Percentiles rank a stretch among this genome's conserved stretches.
phyloP scores from a whole-genome alignment of 139 green algal genomes.

The Deuterostichococcus epilithicus region DNA sequence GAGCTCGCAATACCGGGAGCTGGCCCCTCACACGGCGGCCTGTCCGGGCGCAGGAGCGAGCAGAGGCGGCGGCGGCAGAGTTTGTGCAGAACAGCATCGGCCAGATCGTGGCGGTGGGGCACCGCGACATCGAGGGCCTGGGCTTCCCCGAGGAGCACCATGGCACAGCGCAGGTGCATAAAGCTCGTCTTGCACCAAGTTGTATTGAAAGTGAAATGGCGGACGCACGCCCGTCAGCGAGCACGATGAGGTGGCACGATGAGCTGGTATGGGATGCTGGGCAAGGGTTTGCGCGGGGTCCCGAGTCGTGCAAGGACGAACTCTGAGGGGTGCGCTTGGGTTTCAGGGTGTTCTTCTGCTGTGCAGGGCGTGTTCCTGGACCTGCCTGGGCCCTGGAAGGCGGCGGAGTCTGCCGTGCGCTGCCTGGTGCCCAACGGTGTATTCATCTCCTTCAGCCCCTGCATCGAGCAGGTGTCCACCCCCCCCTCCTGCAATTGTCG shows the following conservation, averaged over 20 bases:
- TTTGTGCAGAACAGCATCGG: slow-evolving; percentile 48
- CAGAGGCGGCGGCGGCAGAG: slow-evolving; percentile 46
- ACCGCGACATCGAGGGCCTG: slow-evolving; percentile 78
- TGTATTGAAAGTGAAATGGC: not conserved
- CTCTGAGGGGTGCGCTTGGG: slow-evolving; percentile 42
- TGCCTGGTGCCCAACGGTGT: slow-evolving; percentile 67
- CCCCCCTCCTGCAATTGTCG: not conserved
- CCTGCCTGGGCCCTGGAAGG: slow-evolving; percentile 85
- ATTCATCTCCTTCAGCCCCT: slow-evolving; percentile 95
- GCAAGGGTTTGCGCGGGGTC: slow-evolving; percentile 4
- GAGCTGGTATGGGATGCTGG: no score
- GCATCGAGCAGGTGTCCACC: slow-evolving; percentile 87
- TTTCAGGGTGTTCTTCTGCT: not conserved
- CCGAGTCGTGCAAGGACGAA: no score
- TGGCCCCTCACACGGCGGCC: no score
- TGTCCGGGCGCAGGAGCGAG: slow-evolving; percentile 1
- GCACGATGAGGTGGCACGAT: no score
- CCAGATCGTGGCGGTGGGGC: slow-evolving; percentile 42
- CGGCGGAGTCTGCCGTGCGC: slow-evolving; percentile 52
- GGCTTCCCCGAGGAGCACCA: slow-evolving; percentile 77
- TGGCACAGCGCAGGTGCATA: slow-evolving; percentile 31
- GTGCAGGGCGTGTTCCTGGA: slow-evolving; percentile 86
- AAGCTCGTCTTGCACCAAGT: no score
- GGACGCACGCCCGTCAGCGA: no score
- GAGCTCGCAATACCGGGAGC: no score